phyloP scores from a whole-genome alignment of 495 filamentous ascomycete species.

The Penicillium soppii region DNA sequence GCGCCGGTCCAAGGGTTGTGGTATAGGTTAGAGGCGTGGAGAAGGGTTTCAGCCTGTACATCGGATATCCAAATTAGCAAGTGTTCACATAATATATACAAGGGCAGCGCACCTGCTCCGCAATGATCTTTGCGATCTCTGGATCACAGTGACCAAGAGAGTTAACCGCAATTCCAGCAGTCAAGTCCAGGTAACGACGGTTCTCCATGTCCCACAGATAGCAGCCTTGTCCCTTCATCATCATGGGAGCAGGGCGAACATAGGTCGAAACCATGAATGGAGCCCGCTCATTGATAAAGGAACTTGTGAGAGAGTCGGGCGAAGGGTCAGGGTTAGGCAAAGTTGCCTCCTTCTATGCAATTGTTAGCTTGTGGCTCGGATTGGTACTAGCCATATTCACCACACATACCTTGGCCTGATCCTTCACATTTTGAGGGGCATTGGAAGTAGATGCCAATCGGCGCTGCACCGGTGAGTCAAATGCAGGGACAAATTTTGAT shows the following conservation, averaged over 20 bases:
- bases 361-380: conserved; percentile 1
- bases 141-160: conserved; percentile 85
- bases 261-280: conserved; percentile 96
- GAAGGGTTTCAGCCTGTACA: conserved; percentile 65
- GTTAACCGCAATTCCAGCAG: conserved; percentile 94
- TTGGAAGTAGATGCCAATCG: conserved; percentile 34
- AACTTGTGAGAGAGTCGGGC: conserved; percentile 70
- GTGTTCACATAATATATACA: neutral
- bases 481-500: conserved; percentile 26
- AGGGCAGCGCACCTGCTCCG: conserved; percentile 62
- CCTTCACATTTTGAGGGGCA: conserved; percentile 25
- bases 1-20: conserved; percentile 91
- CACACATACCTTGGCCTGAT: conserved; percentile 19
- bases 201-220: conserved; percentile 91
- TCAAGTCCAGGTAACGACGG: conserved; percentile 87
- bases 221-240: conserved; percentile 80
- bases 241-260: conserved; percentile 84
- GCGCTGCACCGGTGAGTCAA: conserved; percentile 40
- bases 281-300: conserved; percentile 67
- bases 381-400: neutral
- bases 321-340: conserved; percentile 78
- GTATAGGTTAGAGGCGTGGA: conserved; percentile 94
- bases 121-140: conserved; percentile 63
- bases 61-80: conserved; percentile 13
- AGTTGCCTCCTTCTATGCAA: conserved; percentile 55